These are phyloP conservation scores for Zizania latifolia DNA, from an alignment of 176 grass and related monocot genomes.

Conservation along the genomic window DNA sequence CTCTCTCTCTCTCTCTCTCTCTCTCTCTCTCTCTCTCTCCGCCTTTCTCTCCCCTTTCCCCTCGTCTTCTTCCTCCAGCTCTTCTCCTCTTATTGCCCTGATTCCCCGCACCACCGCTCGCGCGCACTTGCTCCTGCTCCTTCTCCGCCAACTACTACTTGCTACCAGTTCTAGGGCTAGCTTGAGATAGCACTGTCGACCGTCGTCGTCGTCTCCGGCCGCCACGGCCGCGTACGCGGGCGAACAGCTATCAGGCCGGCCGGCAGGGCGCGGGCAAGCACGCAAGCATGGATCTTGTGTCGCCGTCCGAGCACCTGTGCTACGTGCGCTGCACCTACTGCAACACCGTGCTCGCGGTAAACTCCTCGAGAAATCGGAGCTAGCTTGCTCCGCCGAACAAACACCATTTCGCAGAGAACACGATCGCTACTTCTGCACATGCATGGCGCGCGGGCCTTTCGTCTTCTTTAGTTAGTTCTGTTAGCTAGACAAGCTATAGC, in stretches of 20 bases:
- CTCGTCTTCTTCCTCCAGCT: not conserved
- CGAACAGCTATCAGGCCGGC: no score
- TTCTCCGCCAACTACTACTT: not conserved
- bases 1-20: no score
- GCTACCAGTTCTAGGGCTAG: not conserved
- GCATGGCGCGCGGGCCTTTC: no score
- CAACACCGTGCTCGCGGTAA: conserved; percentile 86
- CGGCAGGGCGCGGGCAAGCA: no score
- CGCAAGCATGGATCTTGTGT: conserved; percentile 80
- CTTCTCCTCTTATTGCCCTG: conserved; percentile 14
- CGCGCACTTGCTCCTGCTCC: not conserved
- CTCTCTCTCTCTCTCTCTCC: no score
- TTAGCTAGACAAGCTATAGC: not conserved
- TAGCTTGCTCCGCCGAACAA: not conserved
- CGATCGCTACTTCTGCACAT: not conserved
- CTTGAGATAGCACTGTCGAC: no score
- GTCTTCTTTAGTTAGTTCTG: not conserved
- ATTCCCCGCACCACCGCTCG: not conserved
- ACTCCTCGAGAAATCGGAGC: conserved; percentile 56
- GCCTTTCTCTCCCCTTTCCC: not conserved
- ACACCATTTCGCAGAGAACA: not conserved
- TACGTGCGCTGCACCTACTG: conserved; percentile 97
- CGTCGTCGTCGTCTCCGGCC: not conserved
- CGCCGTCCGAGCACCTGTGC: conserved; percentile 76
- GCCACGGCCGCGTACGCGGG: no score